Conservation (phyloP, 352 stramenopile species). For the Phytophthora citricola region DNA sequence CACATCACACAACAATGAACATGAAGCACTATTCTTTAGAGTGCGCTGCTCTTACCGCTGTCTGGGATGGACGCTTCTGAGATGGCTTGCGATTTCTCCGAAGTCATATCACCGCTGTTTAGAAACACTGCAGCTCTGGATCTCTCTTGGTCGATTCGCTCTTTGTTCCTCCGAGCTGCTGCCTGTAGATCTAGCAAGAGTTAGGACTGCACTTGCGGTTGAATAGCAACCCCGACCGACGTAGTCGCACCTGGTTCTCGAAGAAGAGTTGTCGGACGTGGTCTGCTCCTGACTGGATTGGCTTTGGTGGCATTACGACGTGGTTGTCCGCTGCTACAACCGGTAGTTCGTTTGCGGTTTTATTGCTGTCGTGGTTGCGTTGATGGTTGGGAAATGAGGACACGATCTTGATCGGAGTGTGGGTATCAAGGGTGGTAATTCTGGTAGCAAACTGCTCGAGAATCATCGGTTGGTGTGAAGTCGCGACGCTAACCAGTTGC, state of each 20-base stretch:
- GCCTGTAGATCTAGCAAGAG: conserved; percentile 33
- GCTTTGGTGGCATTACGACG: background rate
- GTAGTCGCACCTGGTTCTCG: conserved; percentile 60
- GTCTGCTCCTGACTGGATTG: conserved; percentile 8
- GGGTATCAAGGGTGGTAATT: background rate
- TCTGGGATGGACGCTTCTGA: background rate
- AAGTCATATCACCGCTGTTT: background rate
- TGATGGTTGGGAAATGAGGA: conserved; percentile 3
- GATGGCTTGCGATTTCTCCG: background rate
- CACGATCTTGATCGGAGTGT: background rate
- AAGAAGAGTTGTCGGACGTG: conserved; percentile 58
- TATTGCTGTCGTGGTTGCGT: background rate
- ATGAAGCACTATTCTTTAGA: background rate
- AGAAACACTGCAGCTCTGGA: conserved; percentile 35
- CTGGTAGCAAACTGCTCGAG: conserved; percentile 30
- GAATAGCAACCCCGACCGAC: background rate
- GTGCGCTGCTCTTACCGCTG: background rate
- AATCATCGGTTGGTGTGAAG: conserved; percentile 38
- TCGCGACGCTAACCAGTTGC: conserved; percentile 37
- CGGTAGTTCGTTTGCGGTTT: background rate
- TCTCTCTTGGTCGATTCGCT: conserved; percentile 57
- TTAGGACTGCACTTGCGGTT: background rate
- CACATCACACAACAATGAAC: too few relatives aligned
- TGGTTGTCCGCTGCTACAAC: background rate
- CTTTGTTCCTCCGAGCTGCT: conserved; percentile 59